phyloP scores from a whole-genome alignment of 2,329 filamentous ascomycete species.

The Leptodontidium sp. region DNA sequence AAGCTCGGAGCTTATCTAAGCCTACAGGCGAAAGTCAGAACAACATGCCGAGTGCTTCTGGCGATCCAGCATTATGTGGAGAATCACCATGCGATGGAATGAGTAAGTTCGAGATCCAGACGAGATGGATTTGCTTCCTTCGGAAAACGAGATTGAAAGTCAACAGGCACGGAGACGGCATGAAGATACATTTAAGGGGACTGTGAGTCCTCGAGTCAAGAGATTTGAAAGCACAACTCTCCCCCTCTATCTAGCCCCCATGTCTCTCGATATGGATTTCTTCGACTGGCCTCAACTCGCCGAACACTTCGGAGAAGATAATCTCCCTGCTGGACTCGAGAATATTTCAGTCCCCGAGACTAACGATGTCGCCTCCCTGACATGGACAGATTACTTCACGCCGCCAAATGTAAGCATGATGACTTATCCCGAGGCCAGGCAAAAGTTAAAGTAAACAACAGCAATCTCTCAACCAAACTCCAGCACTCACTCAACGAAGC shows the following conservation, averaged over 20 bases:
- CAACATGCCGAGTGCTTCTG: background rate
- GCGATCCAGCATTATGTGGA: background rate
- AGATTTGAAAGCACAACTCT: background rate
- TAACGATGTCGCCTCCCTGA: background rate
- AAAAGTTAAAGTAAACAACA: constrained; percentile 5
- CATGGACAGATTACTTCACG: constrained; percentile 16
- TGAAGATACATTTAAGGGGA: background rate
- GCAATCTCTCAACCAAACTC: constrained; percentile 7
- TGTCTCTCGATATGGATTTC: constrained; percentile 17
- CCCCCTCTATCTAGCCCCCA: background rate
- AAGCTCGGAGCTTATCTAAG: constrained; percentile 21
- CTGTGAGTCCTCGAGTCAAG: background rate
- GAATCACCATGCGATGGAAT: background rate
- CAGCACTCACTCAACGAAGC: constrained; percentile 7
- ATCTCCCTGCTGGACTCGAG: background rate
- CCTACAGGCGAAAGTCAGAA: background rate
- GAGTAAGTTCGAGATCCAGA: constrained; percentile 8
- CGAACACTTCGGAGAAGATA: constrained; percentile 8
- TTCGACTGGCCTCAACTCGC: constrained; percentile 25
- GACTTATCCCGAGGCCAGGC: background rate
- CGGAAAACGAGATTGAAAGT: constrained; percentile 1
- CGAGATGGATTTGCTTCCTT: constrained; percentile 5
- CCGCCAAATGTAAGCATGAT: constrained; percentile 14
- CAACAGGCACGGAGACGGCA: background rate
- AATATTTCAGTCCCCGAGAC: background rate